Percentiles rank a stretch among this genome's conserved stretches.
Conservation (phyloP, 2,329 filamentous ascomycete species). For the Colletotrichum gloeosporioides region DNA sequence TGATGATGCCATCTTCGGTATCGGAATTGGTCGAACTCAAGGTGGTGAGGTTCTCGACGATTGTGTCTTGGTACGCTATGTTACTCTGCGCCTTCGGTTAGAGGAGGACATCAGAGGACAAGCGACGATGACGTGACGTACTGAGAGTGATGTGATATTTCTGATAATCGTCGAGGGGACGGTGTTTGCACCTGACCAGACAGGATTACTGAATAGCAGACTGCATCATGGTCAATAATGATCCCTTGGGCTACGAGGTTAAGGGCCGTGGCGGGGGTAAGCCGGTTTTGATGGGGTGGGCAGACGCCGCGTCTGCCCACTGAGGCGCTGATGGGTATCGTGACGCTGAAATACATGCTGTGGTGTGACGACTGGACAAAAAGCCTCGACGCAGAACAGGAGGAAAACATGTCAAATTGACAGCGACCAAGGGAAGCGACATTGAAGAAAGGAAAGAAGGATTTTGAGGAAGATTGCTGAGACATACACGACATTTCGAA, state of each 20-base stretch:
- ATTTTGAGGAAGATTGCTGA: not conserved
- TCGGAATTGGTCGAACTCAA: slow-evolving; percentile 72
- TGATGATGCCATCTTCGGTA: slow-evolving; percentile 64
- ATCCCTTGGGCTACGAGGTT: not conserved
- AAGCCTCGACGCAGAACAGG: slow-evolving; percentile 6
- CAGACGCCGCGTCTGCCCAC: not conserved
- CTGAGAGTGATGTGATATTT: slow-evolving; percentile 62
- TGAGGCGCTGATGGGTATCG: slow-evolving; percentile 3
- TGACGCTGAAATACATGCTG: not conserved
- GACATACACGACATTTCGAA: slow-evolving; percentile 57
- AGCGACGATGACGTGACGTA: slow-evolving; percentile 37
- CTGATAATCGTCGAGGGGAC: slow-evolving; percentile 59
- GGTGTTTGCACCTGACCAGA: slow-evolving; percentile 54
- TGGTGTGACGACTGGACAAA: not conserved
- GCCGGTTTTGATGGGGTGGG: not conserved
- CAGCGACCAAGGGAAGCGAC: not conserved
- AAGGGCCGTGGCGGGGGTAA: slow-evolving; percentile 3
- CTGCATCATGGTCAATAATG: slow-evolving; percentile 33
- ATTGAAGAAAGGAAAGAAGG: not conserved
- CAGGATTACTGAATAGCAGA: slow-evolving; percentile 66
- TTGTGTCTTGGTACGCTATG: slow-evolving; percentile 58
- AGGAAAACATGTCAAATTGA: not conserved
- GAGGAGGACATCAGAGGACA: not conserved
- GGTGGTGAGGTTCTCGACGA: slow-evolving; percentile 71
- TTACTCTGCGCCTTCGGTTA: slow-evolving; percentile 29